Conservation (phyloP, 208 protist species). For the Dictyostelium gargantuum region DNA sequence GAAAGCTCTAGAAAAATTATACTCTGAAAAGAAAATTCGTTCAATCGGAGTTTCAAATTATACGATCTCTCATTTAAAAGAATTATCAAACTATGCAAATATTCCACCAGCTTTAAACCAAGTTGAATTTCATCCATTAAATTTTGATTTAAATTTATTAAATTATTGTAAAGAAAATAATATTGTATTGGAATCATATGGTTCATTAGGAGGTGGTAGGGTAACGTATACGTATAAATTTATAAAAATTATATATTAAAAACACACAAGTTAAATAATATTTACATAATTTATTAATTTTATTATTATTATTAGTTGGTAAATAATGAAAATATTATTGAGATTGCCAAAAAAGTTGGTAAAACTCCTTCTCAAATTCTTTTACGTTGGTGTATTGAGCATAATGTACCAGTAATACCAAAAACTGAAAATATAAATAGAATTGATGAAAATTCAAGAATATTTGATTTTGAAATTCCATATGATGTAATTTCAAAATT, state of each 20-base stretch:
- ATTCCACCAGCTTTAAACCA: conserved; percentile 74
- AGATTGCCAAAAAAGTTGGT: conserved; percentile 45
- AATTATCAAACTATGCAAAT: background rate
- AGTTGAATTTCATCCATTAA: conserved; percentile 82
- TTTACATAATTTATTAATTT: background rate
- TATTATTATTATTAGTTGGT: background rate
- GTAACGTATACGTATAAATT: background rate
- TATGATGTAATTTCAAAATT: conserved; percentile 8
- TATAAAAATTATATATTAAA: background rate
- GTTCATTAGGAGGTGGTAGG: conserved; percentile 60
- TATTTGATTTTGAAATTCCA: conserved; percentile 91
- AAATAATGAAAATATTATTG: conserved; percentile 57
- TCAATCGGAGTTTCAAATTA: conserved; percentile 82
- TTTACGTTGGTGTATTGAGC: conserved; percentile 80
- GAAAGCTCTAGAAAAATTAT: conserved; percentile 83
- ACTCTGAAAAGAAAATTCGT: conserved; percentile 72
- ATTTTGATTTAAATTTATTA: conserved; percentile 44
- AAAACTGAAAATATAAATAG: conserved; percentile 88
- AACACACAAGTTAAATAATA: too few relatives aligned
- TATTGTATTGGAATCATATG: conserved; percentile 80
- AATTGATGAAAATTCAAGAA: conserved; percentile 90
- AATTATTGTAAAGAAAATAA: conserved; percentile 72
- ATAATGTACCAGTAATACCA: conserved; percentile 83
- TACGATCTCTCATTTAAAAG: conserved; percentile 11
- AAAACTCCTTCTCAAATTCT: conserved; percentile 73